Conservation (phyloP, 2,329 filamentous ascomycete genomes). For the Helicocarpus griseus region DNA sequence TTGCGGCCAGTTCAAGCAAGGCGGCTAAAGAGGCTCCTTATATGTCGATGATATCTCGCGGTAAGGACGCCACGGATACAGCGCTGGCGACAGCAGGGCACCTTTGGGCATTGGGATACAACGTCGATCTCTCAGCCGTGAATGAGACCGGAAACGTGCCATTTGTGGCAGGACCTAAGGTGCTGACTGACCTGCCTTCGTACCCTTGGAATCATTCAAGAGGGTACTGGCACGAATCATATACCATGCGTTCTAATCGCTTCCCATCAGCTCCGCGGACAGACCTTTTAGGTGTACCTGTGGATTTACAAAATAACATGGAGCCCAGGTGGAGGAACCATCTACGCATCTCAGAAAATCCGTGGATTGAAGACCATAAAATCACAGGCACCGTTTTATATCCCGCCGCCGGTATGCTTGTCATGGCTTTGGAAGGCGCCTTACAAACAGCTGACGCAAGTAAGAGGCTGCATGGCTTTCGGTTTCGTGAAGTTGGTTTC, state of each 20-base stretch:
- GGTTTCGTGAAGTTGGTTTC: conserved; percentile 14
- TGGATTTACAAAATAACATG: neutral
- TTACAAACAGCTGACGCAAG: conserved; percentile 6
- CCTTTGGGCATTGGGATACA: neutral
- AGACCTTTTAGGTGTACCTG: neutral
- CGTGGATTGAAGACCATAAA: conserved; percentile 23
- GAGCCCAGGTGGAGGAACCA: conserved; percentile 22
- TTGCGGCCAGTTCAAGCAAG: neutral
- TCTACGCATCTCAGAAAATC: conserved; percentile 17
- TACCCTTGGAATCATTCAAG: conserved; percentile 10
- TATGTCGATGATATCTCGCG: neutral
- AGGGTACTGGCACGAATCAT: conserved; percentile 10
- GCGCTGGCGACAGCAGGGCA: neutral
- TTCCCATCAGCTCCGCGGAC: neutral
- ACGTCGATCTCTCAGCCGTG: neutral
- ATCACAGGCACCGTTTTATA: conserved; percentile 17
- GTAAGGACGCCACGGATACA: neutral
- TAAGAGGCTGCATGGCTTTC: conserved; percentile 6
- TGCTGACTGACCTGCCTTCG: conserved; percentile 7
- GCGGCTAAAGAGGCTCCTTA: neutral
- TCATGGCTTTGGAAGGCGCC: conserved; percentile 22
- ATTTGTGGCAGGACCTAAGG: neutral
- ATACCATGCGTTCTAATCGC: neutral
- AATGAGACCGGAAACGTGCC: neutral
- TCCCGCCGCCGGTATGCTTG: conserved; percentile 22